phyloP scores from a whole-genome alignment of 192 early-diverging fungal species.

The Backusella circina region DNA sequence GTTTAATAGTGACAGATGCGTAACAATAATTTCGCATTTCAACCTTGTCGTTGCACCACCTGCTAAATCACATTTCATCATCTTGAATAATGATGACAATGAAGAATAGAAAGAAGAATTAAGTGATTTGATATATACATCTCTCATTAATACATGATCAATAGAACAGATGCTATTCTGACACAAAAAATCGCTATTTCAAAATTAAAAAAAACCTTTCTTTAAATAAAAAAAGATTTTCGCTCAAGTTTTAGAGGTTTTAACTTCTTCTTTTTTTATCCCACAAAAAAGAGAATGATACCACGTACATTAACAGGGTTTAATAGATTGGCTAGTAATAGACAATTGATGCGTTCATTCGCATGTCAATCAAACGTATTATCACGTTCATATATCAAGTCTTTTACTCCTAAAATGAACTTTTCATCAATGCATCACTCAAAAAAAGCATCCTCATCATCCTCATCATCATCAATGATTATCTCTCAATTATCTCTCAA shows the following conservation, averaged over 20 bases:
- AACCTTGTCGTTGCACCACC: neutral
- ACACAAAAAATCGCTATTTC: constrained; percentile 1
- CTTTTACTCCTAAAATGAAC: neutral
- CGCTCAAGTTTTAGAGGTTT: neutral
- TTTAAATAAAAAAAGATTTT: neutral
- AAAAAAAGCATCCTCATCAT: neutral
- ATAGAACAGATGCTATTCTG: neutral
- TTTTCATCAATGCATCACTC: neutral
- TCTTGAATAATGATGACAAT: neutral
- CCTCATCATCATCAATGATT: neutral
- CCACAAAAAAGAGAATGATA: neutral
- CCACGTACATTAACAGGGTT: neutral
- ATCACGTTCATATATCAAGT: neutral
- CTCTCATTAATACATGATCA: neutral
- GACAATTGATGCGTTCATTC: neutral
- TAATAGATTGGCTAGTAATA: neutral
- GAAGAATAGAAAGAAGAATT: neutral
- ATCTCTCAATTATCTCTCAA: neutral
- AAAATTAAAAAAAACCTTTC: neutral
- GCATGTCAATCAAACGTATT: neutral
- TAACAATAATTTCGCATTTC: neutral
- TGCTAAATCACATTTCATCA: neutral
- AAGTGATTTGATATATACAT: neutral
- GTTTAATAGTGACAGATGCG: neutral
- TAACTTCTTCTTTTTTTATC: neutral